phyloP scores from a whole-genome alignment of 192 early-diverging fungal genomes.

The Pecoramyces ruminantium region DNA sequence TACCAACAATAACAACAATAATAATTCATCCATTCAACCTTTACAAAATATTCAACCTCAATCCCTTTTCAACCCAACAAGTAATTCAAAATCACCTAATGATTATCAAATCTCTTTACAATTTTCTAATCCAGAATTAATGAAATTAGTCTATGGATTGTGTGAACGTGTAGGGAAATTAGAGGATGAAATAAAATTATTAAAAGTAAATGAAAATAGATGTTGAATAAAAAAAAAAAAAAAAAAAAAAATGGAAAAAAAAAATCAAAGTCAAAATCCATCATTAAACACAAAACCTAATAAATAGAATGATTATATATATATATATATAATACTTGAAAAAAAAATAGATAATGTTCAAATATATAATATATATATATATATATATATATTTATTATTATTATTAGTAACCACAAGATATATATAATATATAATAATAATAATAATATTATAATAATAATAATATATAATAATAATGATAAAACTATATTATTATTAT shows the following conservation, averaged over 20 bases:
- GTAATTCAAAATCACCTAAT: neutral
- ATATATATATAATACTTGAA: too few species aligned
- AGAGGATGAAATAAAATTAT: neutral
- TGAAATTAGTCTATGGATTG: neutral
- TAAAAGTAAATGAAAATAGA: neutral
- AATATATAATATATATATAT: too few species aligned
- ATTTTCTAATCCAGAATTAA: neutral
- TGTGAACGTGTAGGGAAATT: neutral
- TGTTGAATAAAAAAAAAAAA: neutral
- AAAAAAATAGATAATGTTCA: too few species aligned
- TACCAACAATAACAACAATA: neutral
- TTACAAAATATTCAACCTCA: neutral
- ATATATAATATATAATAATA: too few species aligned
- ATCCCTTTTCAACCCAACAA: neutral
- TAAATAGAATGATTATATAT: too few species aligned
- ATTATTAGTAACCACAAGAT: too few species aligned
- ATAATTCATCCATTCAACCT: neutral
- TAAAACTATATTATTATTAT: too few species aligned
- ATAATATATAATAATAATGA: too few species aligned
- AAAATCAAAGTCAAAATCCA: too few species aligned
- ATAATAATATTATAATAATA: too few species aligned
- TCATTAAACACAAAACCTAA: too few species aligned
- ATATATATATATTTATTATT: too few species aligned
- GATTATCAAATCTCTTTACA: neutral
- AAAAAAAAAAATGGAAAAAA: neutral